A percentile compares a stretch with the other conserved stretches of the same genome.
These are phyloP conservation scores for Penicillium sp. DNA, from an alignment of 2,329 filamentous ascomycete genomes.

Conservation along the genomic window DNA sequence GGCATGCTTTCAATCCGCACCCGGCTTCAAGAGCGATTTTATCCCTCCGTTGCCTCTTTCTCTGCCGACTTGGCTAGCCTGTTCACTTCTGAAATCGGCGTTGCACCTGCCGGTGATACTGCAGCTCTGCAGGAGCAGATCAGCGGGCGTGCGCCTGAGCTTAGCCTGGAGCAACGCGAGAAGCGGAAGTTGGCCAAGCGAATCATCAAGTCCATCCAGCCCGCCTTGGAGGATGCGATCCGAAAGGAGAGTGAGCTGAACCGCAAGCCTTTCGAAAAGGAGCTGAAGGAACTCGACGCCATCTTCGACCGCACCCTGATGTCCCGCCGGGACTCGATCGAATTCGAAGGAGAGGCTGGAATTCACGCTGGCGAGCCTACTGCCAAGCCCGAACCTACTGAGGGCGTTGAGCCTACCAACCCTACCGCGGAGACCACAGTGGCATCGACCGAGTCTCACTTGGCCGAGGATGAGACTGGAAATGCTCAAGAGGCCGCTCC, in stretches of 20 bases:
- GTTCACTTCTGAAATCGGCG: conserved; percentile 61
- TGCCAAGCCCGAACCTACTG: conserved; percentile 35
- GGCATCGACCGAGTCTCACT: conserved; percentile 17
- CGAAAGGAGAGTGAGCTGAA: conserved; percentile 82
- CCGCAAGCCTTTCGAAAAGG: conserved; percentile 70
- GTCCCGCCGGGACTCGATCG: conserved; percentile 53
- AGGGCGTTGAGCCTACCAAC: conserved; percentile 27
- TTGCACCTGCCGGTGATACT: conserved; percentile 54
- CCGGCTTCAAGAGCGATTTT: conserved; percentile 62
- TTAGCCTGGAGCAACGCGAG: conserved; percentile 72
- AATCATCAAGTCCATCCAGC: conserved; percentile 83
- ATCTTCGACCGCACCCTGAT: conserved; percentile 72
- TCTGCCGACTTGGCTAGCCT: conserved; percentile 63
- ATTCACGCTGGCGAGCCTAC: conserved; percentile 41
- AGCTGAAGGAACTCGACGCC: conserved; percentile 75
- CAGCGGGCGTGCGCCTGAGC: conserved; percentile 53
- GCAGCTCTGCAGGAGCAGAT: conserved; percentile 58
- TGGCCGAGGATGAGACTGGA: conserved; percentile 10
- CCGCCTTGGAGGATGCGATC: conserved; percentile 75
- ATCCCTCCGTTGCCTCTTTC: conserved; percentile 67
- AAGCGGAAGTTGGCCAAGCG: conserved; percentile 85
- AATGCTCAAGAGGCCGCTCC: conserved; percentile 18
- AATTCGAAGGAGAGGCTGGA: conserved; percentile 49
- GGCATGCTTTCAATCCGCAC: conserved; percentile 59
- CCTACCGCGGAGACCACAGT: conserved; percentile 18